Conservation (phyloP, 345 rosid genomes). For the Gossypium australe region DNA sequence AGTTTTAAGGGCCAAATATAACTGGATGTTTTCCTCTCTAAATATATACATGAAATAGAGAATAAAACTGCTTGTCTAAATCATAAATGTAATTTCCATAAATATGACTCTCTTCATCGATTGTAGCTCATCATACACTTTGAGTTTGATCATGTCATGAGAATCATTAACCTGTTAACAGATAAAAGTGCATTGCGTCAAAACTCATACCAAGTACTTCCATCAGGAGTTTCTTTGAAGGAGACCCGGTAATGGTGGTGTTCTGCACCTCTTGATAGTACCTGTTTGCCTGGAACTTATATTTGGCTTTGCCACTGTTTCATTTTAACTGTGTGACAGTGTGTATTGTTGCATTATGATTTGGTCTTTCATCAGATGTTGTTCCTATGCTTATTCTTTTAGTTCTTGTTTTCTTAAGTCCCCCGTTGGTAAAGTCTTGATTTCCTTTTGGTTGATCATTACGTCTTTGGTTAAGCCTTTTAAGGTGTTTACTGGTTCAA, state of each 20-base stretch:
- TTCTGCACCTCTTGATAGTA: not conserved
- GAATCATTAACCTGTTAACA: not conserved
- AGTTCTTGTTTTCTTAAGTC: not conserved
- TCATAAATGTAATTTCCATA: not conserved
- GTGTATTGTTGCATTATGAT: not conserved
- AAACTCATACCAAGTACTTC: not conserved
- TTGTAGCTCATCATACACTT: not conserved
- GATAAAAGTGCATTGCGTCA: not conserved
- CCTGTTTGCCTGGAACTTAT: not conserved
- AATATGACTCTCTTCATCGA: not conserved
- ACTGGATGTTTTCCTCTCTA: not conserved
- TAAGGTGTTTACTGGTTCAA: constrained; percentile 3
- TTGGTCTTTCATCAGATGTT: not conserved
- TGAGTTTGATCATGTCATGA: not conserved
- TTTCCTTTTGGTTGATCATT: not conserved
- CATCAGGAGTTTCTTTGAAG: not conserved
- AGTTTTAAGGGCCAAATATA: not conserved
- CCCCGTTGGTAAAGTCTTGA: not conserved
- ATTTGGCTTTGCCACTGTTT: not conserved
- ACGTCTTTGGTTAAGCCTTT: not conserved
- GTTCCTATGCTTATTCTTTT: not conserved
- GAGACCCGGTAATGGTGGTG: not conserved
- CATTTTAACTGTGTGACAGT: not conserved
- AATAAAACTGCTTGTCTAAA: not conserved
- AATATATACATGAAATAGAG: not conserved